These are phyloP conservation scores for Cudoniella acicularis DNA, from an alignment of 495 filamentous ascomycete species.

Conservation along the genomic window DNA sequence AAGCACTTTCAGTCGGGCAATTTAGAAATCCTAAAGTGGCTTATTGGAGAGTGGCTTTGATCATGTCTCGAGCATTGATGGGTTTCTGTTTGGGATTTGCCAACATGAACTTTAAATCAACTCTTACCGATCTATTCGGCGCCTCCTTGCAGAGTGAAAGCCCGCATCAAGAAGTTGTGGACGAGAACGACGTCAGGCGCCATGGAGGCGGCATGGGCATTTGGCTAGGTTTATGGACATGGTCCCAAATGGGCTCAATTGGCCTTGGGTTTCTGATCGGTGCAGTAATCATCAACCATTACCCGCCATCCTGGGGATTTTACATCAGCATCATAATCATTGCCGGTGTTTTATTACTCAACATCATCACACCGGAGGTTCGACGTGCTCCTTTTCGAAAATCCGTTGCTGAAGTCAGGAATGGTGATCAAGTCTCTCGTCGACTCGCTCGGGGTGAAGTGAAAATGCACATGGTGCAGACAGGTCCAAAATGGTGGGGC, in stretches of 20 bases:
- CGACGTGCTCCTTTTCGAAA: slow-evolving; percentile 59
- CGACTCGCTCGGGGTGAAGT: slow-evolving; percentile 67
- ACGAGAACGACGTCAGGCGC: slow-evolving; percentile 57
- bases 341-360: slow-evolving; percentile 57
- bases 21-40: slow-evolving; percentile 52
- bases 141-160: slow-evolving; percentile 65
- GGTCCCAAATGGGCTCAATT: slow-evolving; percentile 65
- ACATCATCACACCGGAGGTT: slow-evolving; percentile 63
- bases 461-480: slow-evolving; percentile 66
- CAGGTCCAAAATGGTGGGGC: slow-evolving; percentile 68
- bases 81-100: slow-evolving; percentile 69
- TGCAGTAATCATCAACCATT: slow-evolving; percentile 55
- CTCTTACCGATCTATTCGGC: slow-evolving; percentile 70
- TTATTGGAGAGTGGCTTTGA: slow-evolving; percentile 54
- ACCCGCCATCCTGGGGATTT: slow-evolving; percentile 67
- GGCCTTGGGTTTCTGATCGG: slow-evolving; percentile 67
- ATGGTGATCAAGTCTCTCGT: slow-evolving; percentile 39
- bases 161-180: slow-evolving; percentile 66
- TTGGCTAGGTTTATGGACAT: slow-evolving; percentile 76
- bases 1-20: slow-evolving; percentile 57
- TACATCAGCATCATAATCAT: slow-evolving; percentile 64
- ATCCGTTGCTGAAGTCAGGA: slow-evolving; percentile 58
- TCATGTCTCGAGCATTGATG: slow-evolving; percentile 58
- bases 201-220: slow-evolving; percentile 73
- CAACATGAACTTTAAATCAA: slow-evolving; percentile 68